Base-by-base conservation (phyloP, 257 asterid species). In the Ligustrum vulgare region DNA sequence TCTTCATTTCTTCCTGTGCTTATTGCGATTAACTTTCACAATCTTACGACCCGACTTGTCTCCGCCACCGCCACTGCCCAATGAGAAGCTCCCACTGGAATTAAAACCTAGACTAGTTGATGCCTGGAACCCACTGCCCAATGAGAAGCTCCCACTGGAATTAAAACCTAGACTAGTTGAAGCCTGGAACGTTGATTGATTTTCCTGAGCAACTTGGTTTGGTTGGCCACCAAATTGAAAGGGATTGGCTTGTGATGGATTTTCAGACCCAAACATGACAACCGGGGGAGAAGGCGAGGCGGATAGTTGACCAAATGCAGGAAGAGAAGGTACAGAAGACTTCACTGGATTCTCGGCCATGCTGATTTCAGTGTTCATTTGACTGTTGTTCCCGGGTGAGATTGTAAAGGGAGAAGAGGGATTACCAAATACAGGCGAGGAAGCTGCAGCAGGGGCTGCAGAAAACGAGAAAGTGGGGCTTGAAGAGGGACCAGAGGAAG, bases 281-380 rank as follows among this genome's bases (percentile, higher is more conserved):
- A 81, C 81, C 15, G 85, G 28, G 2, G 89, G 84, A 18, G 96
- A 13, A 65, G 82, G 85, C 32, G 84, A 74, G 37, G 65, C 80
- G 1, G 90, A 45, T 10, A 82, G 87, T 79, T 89, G 94, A 75
- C 92, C 88, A 84, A 86, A 91, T 20, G 43, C 77, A 56, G 86
- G 72, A 34, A 54, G 25, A 34, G 75, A 74, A 72, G 87, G 58
- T 68, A 71, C 5, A 2, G 83, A 72, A 49, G 92, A 72, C 45
- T 87, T 96, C 83, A 85, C 86, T 41, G 88, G 85, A 86, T 94
- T 98, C 88, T 89, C 98, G 0, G 93, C 95, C 98, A 94, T 94
- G 87, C 90, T 89, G 87, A 88, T 96, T 78, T 90, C 97, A 33
- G 85, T 82, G 73, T 56, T 84, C 94, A 87, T 88, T 75, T 85